Base-by-base conservation (phyloP, 768 basidiomycete species). In the Phylloporus sp. region DNA sequence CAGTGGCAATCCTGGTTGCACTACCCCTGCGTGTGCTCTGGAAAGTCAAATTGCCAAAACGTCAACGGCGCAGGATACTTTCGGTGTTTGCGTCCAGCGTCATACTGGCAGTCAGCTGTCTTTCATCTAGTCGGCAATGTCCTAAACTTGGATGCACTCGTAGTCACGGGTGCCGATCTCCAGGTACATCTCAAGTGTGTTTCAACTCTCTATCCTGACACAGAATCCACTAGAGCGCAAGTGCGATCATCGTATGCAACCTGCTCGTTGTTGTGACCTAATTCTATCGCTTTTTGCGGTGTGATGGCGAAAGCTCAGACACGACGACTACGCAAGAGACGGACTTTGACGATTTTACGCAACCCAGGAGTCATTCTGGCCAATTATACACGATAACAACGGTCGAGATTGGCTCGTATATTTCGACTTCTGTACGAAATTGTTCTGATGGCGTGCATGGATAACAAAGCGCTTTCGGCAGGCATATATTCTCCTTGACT, bases 61-160 rank as follows among this genome's bases (percentile, higher is more conserved):
- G 40, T 41, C 57, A 57, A 13, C 47, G 57, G 13, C 47, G 55
- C 15, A 61, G 61, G 61, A 59, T 62, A 22, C 51, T 61, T 18
- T 45, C 46, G 4, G 50, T 52, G 29, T 61, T 61, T 32, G 28
- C 55, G 2, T 61, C 59, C 10, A 58, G 59, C 20, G 11, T 53
- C 22, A 16, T 56, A n/a, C 43, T 62, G 5, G 43, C 55, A 24
- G 28, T 62, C 10, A 0, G 50, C 55, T 12, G 1, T 59, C 3
- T 59, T 56, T 15, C 55, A 49, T 13, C 18, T 44, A 2, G 36
- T 54, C 6, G 49, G 51, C 9, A 49, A 46, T n/a, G 13, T 56
- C 4, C 32, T 52, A 3, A 3, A 18, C 10, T 23, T 34, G 6
- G 16, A 10, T 0, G 1, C 29, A 9, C 4, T 54, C 10, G 11